A percentile compares a stretch with the other conserved stretches of the same genome.
These are phyloP conservation scores for Apophysomyces elegans DNA, from an alignment of 371 early-diverging fungal species.

Conservation along the genomic window DNA sequence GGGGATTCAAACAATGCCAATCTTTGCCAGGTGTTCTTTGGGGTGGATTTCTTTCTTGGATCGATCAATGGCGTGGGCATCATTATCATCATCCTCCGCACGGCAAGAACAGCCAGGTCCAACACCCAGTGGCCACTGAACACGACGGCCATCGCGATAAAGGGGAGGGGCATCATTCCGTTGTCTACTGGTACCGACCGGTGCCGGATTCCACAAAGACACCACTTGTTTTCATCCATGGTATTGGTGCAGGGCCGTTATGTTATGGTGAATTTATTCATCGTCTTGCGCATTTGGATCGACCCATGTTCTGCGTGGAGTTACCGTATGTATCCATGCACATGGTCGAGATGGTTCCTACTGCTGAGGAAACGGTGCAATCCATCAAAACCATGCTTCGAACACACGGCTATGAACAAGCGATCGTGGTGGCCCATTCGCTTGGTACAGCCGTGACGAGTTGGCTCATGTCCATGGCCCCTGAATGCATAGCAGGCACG, in stretches of 20 bases:
- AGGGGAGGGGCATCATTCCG: neutral
- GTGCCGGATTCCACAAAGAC: slow-evolving; percentile 22
- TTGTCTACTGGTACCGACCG: slow-evolving; percentile 37
- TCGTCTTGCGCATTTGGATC: slow-evolving; percentile 36
- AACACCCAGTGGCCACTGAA: too few relatives aligned
- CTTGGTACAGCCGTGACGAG: slow-evolving; percentile 61
- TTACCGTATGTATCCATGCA: slow-evolving; percentile 72
- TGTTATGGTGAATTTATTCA: slow-evolving; percentile 61
- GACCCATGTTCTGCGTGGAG: slow-evolving; percentile 69
- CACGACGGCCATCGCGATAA: too few relatives aligned
- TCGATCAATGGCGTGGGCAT: slow-evolving; percentile 1
- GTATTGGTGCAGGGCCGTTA: slow-evolving; percentile 66
- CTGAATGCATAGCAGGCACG: slow-evolving; percentile 52
- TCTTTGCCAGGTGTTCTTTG: slow-evolving; percentile 20
- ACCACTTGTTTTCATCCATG: slow-evolving; percentile 72
- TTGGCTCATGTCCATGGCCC: slow-evolving; percentile 50
- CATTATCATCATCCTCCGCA: neutral
- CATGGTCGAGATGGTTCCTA: slow-evolving; percentile 61
- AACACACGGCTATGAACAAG: slow-evolving; percentile 51
- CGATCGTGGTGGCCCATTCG: slow-evolving; percentile 69
- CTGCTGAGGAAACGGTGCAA: slow-evolving; percentile 55
- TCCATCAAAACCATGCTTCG: slow-evolving; percentile 60
- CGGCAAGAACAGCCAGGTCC: too few relatives aligned
- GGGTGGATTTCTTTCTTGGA: slow-evolving; percentile 33
- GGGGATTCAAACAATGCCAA: slow-evolving; percentile 27